These are phyloP conservation scores for Keithomyces neogunnii DNA, from an alignment of 2,329 filamentous ascomycete species.

Conservation along the genomic window DNA sequence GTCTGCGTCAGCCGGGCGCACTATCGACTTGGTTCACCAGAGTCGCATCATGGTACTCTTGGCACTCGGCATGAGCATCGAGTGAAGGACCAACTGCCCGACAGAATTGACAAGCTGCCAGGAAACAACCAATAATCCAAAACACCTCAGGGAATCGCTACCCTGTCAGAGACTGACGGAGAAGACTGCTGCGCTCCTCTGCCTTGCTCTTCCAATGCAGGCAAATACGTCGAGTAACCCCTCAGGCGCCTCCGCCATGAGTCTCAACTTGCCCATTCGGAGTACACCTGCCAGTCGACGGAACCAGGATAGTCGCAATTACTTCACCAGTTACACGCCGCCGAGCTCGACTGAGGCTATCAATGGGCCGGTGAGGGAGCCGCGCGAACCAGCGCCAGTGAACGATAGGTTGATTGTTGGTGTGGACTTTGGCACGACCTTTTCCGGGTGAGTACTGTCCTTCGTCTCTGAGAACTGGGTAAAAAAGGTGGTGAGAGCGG, in stretches of 20 bases:
- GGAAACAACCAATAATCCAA: no score
- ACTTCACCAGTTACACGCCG: conserved; percentile 47
- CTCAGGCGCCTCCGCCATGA: conserved; percentile 27
- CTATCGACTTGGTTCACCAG: no score
- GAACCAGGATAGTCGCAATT: conserved; percentile 47
- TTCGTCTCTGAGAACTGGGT: background rate
- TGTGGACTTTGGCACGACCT: conserved; percentile 79
- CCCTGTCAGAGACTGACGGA: background rate
- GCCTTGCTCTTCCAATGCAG: background rate
- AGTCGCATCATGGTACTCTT: no score
- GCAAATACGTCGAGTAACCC: conserved; percentile 6
- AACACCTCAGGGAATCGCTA: no score
- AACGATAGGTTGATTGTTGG: conserved; percentile 66
- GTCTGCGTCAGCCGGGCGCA: no score
- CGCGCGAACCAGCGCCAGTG: conserved; percentile 40
- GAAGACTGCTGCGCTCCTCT: background rate
- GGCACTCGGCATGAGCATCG: no score
- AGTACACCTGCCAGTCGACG: conserved; percentile 33
- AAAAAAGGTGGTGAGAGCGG: background rate
- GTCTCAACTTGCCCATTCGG: conserved; percentile 43
- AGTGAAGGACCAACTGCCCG: no score
- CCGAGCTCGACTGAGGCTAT: conserved; percentile 53
- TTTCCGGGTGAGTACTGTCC: conserved; percentile 53
- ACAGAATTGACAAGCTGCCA: no score
- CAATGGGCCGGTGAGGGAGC: conserved; percentile 50